Evolutionary conservation across 805 yeast species (phyloP).

Genomic region (Hanseniaspora valbyensis): DNA sequence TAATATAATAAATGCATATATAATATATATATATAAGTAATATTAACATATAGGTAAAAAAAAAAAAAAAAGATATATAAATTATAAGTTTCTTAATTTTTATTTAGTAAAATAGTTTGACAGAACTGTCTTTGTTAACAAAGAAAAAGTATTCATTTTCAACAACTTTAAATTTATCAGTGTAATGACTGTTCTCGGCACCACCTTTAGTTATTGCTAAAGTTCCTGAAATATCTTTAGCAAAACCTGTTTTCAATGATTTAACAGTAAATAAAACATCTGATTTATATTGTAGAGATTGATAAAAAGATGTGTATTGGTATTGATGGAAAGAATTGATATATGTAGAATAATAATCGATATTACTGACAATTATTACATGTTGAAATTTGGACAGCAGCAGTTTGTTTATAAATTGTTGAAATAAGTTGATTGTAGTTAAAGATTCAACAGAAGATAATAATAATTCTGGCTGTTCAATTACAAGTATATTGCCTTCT

Average conservation of each 20-base stretch:
- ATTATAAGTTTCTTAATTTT: not conserved
- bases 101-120: constrained; percentile 7
- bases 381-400: constrained; percentile 21
- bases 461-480: constrained; percentile 29
- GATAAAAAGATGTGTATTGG: constrained; percentile 21
- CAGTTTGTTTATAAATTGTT: constrained; percentile 23
- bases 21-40: not conserved
- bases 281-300: constrained; percentile 22
- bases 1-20: constrained; percentile 5
- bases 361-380: constrained; percentile 22
- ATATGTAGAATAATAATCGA: constrained; percentile 19
- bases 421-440: constrained; percentile 24
- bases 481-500: constrained; percentile 19
- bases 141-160: constrained; percentile 59
- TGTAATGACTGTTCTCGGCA: constrained; percentile 17
- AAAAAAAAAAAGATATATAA: not conserved
- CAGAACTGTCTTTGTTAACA: constrained; percentile 39
- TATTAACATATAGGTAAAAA: not conserved
- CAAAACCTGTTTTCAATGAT: constrained; percentile 70
- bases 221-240: constrained; percentile 70
- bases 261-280: constrained; percentile 37
- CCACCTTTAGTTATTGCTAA: constrained; percentile 51
- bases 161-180: constrained; percentile 23
- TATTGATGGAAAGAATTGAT: constrained; percentile 18
- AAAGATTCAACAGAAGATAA: constrained; percentile 23